Evolutionary conservation across 2,329 filamentous ascomycete genomes (phyloP), one percentile per base, ranked within the genome.

Genomic region (Whalleya microplaca): DNA sequence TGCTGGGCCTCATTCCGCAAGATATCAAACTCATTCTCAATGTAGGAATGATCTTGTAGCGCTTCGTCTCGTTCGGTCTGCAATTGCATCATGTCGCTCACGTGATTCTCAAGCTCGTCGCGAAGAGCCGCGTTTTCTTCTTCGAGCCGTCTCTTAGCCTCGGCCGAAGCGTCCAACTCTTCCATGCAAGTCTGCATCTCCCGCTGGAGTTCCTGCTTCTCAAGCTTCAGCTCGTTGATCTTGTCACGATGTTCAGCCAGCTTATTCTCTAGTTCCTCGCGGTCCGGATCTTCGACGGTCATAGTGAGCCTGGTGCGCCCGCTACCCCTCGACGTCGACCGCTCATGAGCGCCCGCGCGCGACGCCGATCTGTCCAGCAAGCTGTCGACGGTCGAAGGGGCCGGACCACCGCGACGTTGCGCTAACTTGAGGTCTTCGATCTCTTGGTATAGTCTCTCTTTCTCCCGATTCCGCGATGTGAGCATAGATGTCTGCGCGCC

Each of bases 401-500:
- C 81, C 3, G 79, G 69, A 64, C 83, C 89, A 27, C 85, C 85
- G 61, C 91, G 87, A 52, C 92, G 87, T 63, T 92, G 88, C 1
- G 90, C 86, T 66, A 98, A 86, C 75, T 98, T 99, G 60, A 99
- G 80, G 59, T 97, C 93, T 74, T 99, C 95, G 61, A 98, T 98
- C 72, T 99, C 94, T 70, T 96, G 92, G 72, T 98, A 96, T 8
- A 99, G 80, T 4, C 92, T 86, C 71, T 98, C 93, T 70, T 96
- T 96, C 71, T 99, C 95, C 21, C 92, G 89, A 69, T 97, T 97
- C 21, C 95, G 85, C 37, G 95, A 98, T 1, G 94, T 97, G 32
- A 99, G 83, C 92, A 99, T 98, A 0, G 93, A 97, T 0, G 93
- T 96, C 72, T 99, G 95, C 2, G 95, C 95, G 59, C 93, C 92